Evolutionary conservation across 768 basidiomycete genomes (phyloP).

Genomic region (Dendrothele bispora): DNA sequence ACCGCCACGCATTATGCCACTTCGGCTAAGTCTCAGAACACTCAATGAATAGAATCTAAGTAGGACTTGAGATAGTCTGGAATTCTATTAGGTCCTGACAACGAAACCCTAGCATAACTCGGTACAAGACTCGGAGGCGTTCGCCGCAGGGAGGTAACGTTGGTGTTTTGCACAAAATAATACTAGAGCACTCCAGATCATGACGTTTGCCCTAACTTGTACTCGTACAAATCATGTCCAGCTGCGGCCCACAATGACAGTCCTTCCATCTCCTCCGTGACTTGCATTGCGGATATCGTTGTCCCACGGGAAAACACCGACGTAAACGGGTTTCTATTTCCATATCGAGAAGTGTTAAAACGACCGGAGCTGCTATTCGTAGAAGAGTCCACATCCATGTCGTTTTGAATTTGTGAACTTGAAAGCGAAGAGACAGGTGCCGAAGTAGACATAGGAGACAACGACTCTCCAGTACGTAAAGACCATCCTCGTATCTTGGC

Average conservation of each 20-base stretch:
- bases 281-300: slow-evolving; percentile 48
- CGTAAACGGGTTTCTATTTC: slow-evolving; percentile 28
- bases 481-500: slow-evolving; percentile 68
- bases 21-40: too few species aligned
- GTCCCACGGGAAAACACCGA: slow-evolving; percentile 33
- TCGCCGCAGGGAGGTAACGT: too few species aligned
- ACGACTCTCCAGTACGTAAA: slow-evolving; percentile 48
- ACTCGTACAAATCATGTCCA: slow-evolving; percentile 45
- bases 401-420: not conserved
- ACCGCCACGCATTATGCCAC: too few species aligned
- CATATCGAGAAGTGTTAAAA: not conserved
- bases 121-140: too few species aligned
- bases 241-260: slow-evolving; percentile 54
- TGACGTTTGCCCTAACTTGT: slow-evolving; percentile 42
- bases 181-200: too few species aligned
- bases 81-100: too few species aligned
- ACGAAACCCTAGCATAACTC: too few species aligned
- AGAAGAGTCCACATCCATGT: not conserved
- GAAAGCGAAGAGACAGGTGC: not conserved
- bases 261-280: slow-evolving; percentile 40
- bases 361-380: not conserved
- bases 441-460: slow-evolving; percentile 27
- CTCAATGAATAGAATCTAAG: too few species aligned
- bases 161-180: too few species aligned
- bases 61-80: too few species aligned